These are phyloP conservation scores for Rhizophlyctis rosea DNA, from an alignment of 192 early-diverging fungal genomes.

Conservation along the genomic window DNA sequence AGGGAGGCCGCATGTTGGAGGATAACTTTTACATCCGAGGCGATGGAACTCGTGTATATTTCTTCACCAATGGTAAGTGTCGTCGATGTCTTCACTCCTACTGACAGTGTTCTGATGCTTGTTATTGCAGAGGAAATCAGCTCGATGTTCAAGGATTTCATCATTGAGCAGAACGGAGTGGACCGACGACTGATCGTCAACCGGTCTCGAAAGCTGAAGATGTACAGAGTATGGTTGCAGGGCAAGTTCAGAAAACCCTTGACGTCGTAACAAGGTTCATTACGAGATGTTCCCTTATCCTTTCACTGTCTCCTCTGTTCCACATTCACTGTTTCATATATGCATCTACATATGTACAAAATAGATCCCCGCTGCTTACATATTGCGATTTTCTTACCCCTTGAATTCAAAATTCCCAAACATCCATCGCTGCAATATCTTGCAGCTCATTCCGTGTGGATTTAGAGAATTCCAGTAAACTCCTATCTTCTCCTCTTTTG, in stretches of 20 bases:
- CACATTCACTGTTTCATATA: too few relatives aligned
- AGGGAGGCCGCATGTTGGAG: slow-evolving; percentile 80
- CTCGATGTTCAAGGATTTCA: slow-evolving; percentile 59
- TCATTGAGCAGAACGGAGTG: slow-evolving; percentile 83
- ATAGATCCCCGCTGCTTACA: too few relatives aligned
- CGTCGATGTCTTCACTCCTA: slow-evolving; percentile 15
- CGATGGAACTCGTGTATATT: slow-evolving; percentile 93
- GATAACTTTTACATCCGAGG: slow-evolving; percentile 97
- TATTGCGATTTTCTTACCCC: too few relatives aligned
- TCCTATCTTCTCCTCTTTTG: too few relatives aligned
- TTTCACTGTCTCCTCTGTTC: too few relatives aligned
- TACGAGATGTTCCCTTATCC: too few relatives aligned
- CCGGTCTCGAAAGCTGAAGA: slow-evolving; percentile 84
- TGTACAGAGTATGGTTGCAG: slow-evolving; percentile 98
- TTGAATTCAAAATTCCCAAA: too few relatives aligned
- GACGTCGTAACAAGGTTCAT: too few relatives aligned
- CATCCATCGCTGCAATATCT: too few relatives aligned
- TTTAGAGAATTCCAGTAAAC: too few relatives aligned
- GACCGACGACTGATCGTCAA: slow-evolving; percentile 94
- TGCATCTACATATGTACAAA: too few relatives aligned
- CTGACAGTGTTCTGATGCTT: slow-evolving; percentile 2
- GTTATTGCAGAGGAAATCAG: slow-evolving; percentile 43
- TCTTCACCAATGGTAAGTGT: slow-evolving; percentile 70
- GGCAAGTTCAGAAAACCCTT: slow-evolving; percentile 87
- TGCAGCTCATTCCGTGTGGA: too few relatives aligned